Evolutionary conservation across 768 basidiomycete genomes (phyloP).

Genomic region (Lactarius indigo): DNA sequence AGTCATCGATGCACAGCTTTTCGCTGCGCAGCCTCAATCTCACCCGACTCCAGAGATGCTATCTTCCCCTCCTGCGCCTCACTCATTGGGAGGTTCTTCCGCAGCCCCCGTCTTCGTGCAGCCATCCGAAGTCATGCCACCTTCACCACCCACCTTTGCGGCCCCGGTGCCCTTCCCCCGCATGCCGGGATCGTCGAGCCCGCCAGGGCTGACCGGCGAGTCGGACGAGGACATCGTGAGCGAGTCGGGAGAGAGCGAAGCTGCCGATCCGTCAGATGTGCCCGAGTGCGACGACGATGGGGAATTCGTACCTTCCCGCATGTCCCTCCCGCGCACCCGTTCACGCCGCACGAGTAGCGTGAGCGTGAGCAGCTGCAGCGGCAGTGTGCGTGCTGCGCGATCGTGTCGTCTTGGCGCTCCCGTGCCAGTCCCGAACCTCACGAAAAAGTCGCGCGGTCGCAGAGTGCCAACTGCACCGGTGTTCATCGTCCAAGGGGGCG

Average conservation of each 20-base stretch:
- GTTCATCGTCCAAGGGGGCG: slow-evolving; percentile 28
- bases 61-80: not conserved
- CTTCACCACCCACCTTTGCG: slow-evolving; percentile 9
- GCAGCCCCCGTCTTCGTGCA: slow-evolving; percentile 10
- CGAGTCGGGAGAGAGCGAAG: slow-evolving; percentile 24
- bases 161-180: slow-evolving; percentile 16
- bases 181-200: slow-evolving; percentile 20
- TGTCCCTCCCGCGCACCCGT: slow-evolving; percentile 11
- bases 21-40: slow-evolving; percentile 12
- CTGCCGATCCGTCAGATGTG: slow-evolving; percentile 15
- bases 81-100: not conserved
- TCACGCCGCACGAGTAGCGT: slow-evolving; percentile 23
- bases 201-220: slow-evolving; percentile 22
- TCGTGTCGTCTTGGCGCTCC: slow-evolving; percentile 45
- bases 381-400: slow-evolving; percentile 28
- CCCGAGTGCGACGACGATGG: slow-evolving; percentile 20
- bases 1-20: slow-evolving; percentile 15
- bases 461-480: slow-evolving; percentile 57
- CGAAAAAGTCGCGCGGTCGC: slow-evolving; percentile 76
- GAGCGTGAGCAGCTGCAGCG: slow-evolving; percentile 21
- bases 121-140: slow-evolving; percentile 21
- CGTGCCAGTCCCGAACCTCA: slow-evolving; percentile 71
- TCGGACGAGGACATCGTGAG: slow-evolving; percentile 21
- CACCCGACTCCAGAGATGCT: slow-evolving; percentile 8
- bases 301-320: slow-evolving; percentile 16